These are phyloP conservation scores for Kodamaea anthophila DNA, from an alignment of 1,139 yeast species.

Conservation along the genomic window DNA sequence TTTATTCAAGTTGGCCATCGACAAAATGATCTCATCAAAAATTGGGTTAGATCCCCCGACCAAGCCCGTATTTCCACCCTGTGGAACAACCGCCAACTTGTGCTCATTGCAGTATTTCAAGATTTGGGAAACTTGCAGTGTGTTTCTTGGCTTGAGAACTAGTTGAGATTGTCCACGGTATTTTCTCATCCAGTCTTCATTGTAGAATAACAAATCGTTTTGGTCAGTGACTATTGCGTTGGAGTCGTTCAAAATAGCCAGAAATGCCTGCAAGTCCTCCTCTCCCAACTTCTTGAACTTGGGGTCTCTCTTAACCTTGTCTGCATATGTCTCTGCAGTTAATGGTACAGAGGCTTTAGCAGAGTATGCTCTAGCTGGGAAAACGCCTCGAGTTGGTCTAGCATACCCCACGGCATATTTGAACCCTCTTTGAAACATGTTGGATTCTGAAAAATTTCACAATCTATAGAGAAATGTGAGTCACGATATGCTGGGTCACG, in stretches of 20 bases:
- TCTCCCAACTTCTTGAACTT: slow-evolving; percentile 42
- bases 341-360: slow-evolving; percentile 41
- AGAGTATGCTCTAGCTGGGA: background rate
- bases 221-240: slow-evolving; percentile 44
- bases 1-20: slow-evolving; percentile 65
- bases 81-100: slow-evolving; percentile 85
- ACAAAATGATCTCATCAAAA: slow-evolving; percentile 81
- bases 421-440: slow-evolving; percentile 5
- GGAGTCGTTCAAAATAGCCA: slow-evolving; percentile 43
- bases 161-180: slow-evolving; percentile 81
- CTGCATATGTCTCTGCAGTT: slow-evolving; percentile 60
- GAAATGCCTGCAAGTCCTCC: slow-evolving; percentile 59
- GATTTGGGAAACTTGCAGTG: slow-evolving; percentile 72
- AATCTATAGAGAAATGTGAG: slow-evolving; percentile 1
- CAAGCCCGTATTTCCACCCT: slow-evolving; percentile 95
- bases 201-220: slow-evolving; percentile 65
- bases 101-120: slow-evolving; percentile 76
- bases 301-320: slow-evolving; percentile 42
- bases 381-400: background rate
- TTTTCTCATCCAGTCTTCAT: slow-evolving; percentile 96
- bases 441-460: background rate
- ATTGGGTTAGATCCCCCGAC: slow-evolving; percentile 95
- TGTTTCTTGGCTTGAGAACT: slow-evolving; percentile 78
- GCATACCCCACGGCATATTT: slow-evolving; percentile 4
- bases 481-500: background rate